Percentiles rank a stretch among this genome's conserved stretches.
Conservation (phyloP, 805 yeast species). For the Candida maesae region DNA sequence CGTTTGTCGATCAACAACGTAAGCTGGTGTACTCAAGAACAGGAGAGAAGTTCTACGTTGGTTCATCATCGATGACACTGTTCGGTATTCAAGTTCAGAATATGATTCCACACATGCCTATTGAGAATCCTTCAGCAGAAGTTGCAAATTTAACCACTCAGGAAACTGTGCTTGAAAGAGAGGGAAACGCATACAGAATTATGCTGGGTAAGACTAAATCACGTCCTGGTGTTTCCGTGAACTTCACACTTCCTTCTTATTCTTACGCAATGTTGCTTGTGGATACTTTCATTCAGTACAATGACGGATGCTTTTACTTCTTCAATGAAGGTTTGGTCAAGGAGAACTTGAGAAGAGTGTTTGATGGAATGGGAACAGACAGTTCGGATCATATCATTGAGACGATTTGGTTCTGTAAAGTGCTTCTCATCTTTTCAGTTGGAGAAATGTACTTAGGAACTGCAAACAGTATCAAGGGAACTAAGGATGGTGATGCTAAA, state of each 20-base stretch:
- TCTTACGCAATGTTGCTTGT: constrained; percentile 71
- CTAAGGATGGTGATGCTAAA: constrained; percentile 36
- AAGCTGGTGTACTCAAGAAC: constrained; percentile 69
- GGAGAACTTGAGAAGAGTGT: constrained; percentile 58
- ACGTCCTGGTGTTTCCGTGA: constrained; percentile 63
- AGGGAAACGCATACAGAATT: constrained; percentile 72
- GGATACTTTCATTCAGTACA: constrained; percentile 72
- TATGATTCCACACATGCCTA: constrained; percentile 35
- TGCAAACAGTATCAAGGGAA: constrained; percentile 57
- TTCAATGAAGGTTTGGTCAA: constrained; percentile 80
- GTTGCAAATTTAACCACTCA: constrained; percentile 22
- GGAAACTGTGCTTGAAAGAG: constrained; percentile 65
- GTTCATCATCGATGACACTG: constrained; percentile 78
- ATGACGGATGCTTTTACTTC: constrained; percentile 81
- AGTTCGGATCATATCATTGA: constrained; percentile 56
- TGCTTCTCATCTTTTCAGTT: constrained; percentile 65
- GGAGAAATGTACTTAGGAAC: constrained; percentile 85
- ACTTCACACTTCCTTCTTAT: constrained; percentile 71
- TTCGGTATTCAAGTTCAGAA: constrained; percentile 76
- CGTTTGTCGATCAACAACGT: constrained; percentile 68
- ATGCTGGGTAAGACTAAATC: constrained; percentile 65
- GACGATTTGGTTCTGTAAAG: constrained; percentile 79
- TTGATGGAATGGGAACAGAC: constrained; percentile 39
- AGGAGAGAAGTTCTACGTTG: constrained; percentile 73
- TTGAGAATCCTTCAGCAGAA: constrained; percentile 22